Evolutionary conservation across 2,329 filamentous ascomycete genomes (phyloP), one percentile per base, ranked within the genome.

Genomic region (Xylaria sp.): DNA sequence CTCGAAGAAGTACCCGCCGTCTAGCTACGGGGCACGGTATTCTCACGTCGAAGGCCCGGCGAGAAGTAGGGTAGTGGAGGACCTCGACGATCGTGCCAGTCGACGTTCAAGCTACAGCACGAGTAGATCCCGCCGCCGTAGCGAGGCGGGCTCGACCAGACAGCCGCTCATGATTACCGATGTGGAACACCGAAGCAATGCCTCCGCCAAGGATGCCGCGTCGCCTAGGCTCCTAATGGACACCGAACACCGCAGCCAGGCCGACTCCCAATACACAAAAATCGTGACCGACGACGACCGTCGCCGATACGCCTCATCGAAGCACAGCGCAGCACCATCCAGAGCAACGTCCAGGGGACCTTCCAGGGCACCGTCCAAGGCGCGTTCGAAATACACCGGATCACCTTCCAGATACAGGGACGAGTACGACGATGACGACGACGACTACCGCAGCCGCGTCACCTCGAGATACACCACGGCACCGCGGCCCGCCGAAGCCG

Each of bases 91-190:
- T 45, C 64, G 65, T 18, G 70, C 74, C 9, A 76, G 76, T 53
- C 75, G 74, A 7, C 69, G 72, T 43, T 70, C 72, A 1, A 72
- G 73, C 11, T 73, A 73, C 13, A 71, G 72, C 39, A 72, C 68
- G 46, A 66, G 72, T 20, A 68, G 65, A 5, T 54, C 64, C 3
- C 75, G 76, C 21, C 70, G 74, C 18, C 72, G 74, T 45, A 81
- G 78, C 64, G 74, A 78, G 52, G 69, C 67, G 2, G 64, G 71
- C 3, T 63, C 69, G 3, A 60, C 65, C 21, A 69, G 73, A 6
- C 61, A 67, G 7, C 73, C 76, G 0, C 68, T 77, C 7, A 69
- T 76, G 61, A 63, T 77, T 49, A 67, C 66, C 9, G 76, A 80
- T 7, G 57, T 63, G 2, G 78, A 79, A 50, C 68, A 73, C 50